These are phyloP conservation scores for Blastobotrys apis DNA, from an alignment of 1,139 yeast species.

Conservation along the genomic window DNA sequence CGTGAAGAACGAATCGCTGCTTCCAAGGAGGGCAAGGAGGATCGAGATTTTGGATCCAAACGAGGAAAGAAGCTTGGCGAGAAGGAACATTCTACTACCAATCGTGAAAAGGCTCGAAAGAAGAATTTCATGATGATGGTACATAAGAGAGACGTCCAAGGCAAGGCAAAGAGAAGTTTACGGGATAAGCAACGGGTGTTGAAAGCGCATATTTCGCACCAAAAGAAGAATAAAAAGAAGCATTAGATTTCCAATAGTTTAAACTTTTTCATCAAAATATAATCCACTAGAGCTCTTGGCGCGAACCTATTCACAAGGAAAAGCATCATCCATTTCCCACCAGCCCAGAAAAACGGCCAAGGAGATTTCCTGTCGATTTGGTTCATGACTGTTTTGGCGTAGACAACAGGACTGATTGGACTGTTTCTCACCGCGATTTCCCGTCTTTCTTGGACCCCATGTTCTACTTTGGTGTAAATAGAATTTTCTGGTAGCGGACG, in stretches of 20 bases:
- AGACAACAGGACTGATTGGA: constrained; percentile 56
- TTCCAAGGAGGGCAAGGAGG: constrained; percentile 89
- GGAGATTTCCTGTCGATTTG: constrained; percentile 46
- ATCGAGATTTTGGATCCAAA: constrained; percentile 83
- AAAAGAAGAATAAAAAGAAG: constrained; percentile 58
- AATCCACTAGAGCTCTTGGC: constrained; percentile 52
- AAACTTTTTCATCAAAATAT: constrained; percentile 45
- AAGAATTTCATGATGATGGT: constrained; percentile 99
- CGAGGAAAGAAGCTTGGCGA: constrained; percentile 69
- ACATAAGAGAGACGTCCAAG: constrained; percentile 90
- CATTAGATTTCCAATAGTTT: constrained; percentile 32
- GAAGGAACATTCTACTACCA: constrained; percentile 81
- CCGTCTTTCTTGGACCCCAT: constrained; percentile 52
- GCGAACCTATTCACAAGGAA: constrained; percentile 36
- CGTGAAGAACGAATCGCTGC: constrained; percentile 88
- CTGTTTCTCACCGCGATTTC: constrained; percentile 55
- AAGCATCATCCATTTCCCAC: constrained; percentile 45
- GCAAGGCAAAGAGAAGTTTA: constrained; percentile 83
- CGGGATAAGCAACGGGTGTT: constrained; percentile 86
- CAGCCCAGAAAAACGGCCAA: constrained; percentile 51
- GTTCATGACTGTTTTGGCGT: constrained; percentile 51
- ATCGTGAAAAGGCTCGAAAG: constrained; percentile 93
- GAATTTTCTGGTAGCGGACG: constrained; percentile 56
- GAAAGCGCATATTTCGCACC: constrained; percentile 80
- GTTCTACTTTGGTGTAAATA: constrained; percentile 43